Percentiles rank a stretch among this genome's conserved stretches.
Evolutionary conservation across 2,329 filamentous ascomycete species (phyloP).

Genomic region (Pestalotiopsis sp.): DNA sequence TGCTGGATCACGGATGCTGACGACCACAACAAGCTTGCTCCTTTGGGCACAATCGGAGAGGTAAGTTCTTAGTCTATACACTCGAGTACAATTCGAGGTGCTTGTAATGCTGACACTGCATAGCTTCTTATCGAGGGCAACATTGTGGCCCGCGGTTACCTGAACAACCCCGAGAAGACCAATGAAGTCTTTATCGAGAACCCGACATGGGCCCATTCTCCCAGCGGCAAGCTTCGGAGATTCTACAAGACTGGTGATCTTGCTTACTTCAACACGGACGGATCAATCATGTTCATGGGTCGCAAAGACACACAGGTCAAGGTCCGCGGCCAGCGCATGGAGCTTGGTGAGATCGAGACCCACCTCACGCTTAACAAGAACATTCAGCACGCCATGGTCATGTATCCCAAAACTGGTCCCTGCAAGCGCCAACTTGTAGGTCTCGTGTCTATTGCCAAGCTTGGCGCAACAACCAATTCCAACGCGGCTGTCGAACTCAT

Average conservation of each 20-base stretch:
- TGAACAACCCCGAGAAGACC: slow-evolving; percentile 26
- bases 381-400: slow-evolving; percentile 11
- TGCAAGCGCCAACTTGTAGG: slow-evolving; percentile 6
- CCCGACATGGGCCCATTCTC: neutral
- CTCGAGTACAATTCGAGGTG: neutral
- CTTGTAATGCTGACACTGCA: neutral
- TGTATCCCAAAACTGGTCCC: slow-evolving; percentile 2
- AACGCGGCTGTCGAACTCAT: slow-evolving; percentile 11
- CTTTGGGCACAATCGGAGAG: slow-evolving; percentile 21
- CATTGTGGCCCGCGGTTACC: slow-evolving; percentile 31
- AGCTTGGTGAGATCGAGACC: slow-evolving; percentile 42
- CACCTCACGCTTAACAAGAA: slow-evolving; percentile 2
- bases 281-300: slow-evolving; percentile 6
- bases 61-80: neutral
- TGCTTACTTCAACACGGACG: slow-evolving; percentile 7
- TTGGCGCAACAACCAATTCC: slow-evolving; percentile 4
- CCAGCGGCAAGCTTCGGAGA: neutral
- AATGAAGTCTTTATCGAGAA: slow-evolving; percentile 25
- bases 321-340: slow-evolving; percentile 43
- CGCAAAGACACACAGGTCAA: slow-evolving; percentile 32
- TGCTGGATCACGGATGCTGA: slow-evolving; percentile 17
- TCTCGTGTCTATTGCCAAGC: slow-evolving; percentile 8
- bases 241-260: slow-evolving; percentile 19
- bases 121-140: slow-evolving; percentile 18
- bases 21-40: slow-evolving; percentile 15